Conservation (phyloP, 2,329 filamentous ascomycete species). For the Alternaria gansuensis region DNA sequence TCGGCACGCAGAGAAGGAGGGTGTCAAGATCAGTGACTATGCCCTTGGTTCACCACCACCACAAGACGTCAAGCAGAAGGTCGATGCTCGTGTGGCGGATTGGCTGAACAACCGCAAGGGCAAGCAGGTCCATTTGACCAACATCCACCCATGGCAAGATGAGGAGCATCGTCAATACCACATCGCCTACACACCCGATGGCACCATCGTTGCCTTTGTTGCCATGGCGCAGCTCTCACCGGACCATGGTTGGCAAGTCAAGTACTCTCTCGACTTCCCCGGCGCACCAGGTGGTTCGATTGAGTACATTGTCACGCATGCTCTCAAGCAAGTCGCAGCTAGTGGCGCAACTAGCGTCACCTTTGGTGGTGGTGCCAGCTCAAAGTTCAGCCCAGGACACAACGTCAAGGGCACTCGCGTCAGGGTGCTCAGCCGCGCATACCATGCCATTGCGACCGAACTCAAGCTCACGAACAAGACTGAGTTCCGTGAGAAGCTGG, state of each 20-base stretch:
- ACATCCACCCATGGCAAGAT: constrained; percentile 89
- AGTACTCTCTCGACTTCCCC: constrained; percentile 95
- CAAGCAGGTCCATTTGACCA: constrained; percentile 86
- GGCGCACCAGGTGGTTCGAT: constrained; percentile 86
- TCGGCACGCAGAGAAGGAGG: constrained; percentile 81
- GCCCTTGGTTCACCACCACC: constrained; percentile 69
- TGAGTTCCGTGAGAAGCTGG: constrained; percentile 91
- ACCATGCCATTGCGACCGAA: constrained; percentile 81
- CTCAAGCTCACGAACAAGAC: constrained; percentile 84
- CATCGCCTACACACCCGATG: constrained; percentile 76
- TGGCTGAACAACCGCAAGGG: constrained; percentile 85
- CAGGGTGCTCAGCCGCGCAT: constrained; percentile 82
- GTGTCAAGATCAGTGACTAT: constrained; percentile 80
- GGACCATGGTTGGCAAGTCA: constrained; percentile 88
- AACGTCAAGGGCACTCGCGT: constrained; percentile 83
- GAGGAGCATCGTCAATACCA: constrained; percentile 85
- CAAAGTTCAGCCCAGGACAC: constrained; percentile 77
- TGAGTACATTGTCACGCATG: constrained; percentile 79
- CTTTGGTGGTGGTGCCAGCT: constrained; percentile 84
- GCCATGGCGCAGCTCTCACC: constrained; percentile 83
- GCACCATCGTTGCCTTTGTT: constrained; percentile 78
- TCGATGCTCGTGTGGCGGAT: constrained; percentile 76
- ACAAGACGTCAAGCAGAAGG: constrained; percentile 72
- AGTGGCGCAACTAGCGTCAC: constrained; percentile 74
- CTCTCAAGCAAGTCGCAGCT: constrained; percentile 68